Conservation (phyloP, 2,329 filamentous ascomycete genomes). For the Penicillium nordicum region DNA sequence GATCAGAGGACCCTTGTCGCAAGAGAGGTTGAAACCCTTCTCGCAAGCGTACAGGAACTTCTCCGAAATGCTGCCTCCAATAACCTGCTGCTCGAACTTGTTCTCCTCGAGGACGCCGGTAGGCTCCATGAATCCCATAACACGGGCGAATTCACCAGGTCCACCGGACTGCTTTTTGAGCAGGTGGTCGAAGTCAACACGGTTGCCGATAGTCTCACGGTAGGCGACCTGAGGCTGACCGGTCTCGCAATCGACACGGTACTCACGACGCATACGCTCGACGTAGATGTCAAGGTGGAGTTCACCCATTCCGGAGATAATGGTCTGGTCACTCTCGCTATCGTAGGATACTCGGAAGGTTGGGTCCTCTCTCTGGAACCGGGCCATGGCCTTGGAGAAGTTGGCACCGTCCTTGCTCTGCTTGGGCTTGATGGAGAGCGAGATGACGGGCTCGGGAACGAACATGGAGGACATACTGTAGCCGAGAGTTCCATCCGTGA, state of each 20-base stretch:
- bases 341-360: constrained; percentile 96
- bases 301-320: constrained; percentile 98
- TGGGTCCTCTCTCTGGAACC: constrained; percentile 96
- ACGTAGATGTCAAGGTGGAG: constrained; percentile 96
- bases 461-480: constrained; percentile 98
- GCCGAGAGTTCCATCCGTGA: constrained; percentile 86
- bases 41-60: constrained; percentile 93
- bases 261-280: constrained; percentile 93
- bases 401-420: constrained; percentile 85
- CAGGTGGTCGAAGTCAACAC: constrained; percentile 83
- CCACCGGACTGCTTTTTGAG: constrained; percentile 95
- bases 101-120: constrained; percentile 70
- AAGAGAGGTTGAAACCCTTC: constrained; percentile 85
- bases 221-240: constrained; percentile 96
- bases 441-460: constrained; percentile 96
- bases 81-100: constrained; percentile 79
- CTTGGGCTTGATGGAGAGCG: constrained; percentile 94
- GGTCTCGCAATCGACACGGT: constrained; percentile 93
- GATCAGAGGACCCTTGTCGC: constrained; percentile 81
- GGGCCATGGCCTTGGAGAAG: constrained; percentile 98
- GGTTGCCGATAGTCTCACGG: constrained; percentile 82
- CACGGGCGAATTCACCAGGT: constrained; percentile 90
- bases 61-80: constrained; percentile 87
- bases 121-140: constrained; percentile 88
- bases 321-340: constrained; percentile 87